A percentile compares a stretch with the other conserved stretches of the same genome.
Conservation (phyloP, 2,329 filamentous ascomycete species). For the Botrytis tulipae region DNA sequence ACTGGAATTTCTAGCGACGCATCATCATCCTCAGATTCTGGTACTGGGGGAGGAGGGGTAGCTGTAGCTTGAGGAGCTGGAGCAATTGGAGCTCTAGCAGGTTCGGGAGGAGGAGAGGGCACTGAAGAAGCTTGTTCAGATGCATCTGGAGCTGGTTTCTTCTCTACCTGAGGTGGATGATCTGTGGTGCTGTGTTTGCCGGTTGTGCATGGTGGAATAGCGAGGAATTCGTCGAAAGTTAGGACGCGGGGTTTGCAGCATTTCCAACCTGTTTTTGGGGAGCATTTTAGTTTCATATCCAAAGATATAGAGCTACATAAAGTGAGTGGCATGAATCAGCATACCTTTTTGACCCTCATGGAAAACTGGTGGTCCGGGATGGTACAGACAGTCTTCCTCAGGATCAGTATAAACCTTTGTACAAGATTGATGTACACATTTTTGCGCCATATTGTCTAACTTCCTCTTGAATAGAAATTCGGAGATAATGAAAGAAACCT, state of each 20-base stretch:
- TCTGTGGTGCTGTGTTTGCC: conserved; percentile 92
- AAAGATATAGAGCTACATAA: background rate
- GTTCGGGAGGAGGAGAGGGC: background rate
- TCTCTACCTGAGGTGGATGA: conserved; percentile 58
- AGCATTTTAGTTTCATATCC: background rate
- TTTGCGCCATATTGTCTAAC: conserved; percentile 51
- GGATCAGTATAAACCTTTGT: conserved; percentile 82
- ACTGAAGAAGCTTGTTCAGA: conserved; percentile 41
- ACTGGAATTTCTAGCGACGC: conserved; percentile 68
- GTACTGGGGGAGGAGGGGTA: conserved; percentile 57
- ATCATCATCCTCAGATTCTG: conserved; percentile 87
- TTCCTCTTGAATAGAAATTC: no score
- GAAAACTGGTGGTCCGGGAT: conserved; percentile 90
- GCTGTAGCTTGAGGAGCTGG: conserved; percentile 45
- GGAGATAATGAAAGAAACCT: background rate
- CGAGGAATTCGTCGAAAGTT: conserved; percentile 97
- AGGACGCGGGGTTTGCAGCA: conserved; percentile 97
- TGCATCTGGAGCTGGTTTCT: conserved; percentile 47
- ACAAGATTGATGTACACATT: conserved; percentile 96
- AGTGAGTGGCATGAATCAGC: conserved; percentile 29
- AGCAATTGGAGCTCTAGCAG: conserved; percentile 40
- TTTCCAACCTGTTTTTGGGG: conserved; percentile 73
- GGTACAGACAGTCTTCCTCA: conserved; percentile 83
- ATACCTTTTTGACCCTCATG: conserved; percentile 98
- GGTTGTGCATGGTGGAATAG: conserved; percentile 86